Evolutionary conservation across 108 stramenopile genomes (phyloP).

Genomic region (Nitzschia inconspicua): DNA sequence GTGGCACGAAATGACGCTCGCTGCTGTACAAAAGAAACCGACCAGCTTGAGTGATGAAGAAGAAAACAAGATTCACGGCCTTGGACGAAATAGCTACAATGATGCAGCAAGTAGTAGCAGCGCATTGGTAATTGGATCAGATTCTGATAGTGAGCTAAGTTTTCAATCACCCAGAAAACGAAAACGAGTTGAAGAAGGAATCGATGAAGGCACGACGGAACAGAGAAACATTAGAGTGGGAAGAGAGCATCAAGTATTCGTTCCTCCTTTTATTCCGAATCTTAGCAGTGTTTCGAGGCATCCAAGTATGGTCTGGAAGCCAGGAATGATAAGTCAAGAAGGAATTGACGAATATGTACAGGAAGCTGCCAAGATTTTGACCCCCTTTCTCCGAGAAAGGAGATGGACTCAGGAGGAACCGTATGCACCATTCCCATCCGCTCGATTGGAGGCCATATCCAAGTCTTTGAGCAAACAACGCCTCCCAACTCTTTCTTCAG

Average conservation of each 20-base stretch:
- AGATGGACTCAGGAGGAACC: conserved; percentile 29
- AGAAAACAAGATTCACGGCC: not conserved
- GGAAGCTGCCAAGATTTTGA: conserved; percentile 41
- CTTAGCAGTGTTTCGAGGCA: conserved; percentile 22
- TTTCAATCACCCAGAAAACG: conserved; percentile 19
- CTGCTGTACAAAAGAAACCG: not conserved
- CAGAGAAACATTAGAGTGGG: conserved; percentile 71
- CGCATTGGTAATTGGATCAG: not conserved
- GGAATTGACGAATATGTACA: conserved; percentile 40
- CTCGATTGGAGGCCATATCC: conserved; percentile 22
- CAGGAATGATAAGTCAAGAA: conserved; percentile 29
- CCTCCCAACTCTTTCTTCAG: conserved; percentile 31
- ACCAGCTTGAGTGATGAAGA: not conserved
- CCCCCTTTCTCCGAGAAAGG: conserved; percentile 35
- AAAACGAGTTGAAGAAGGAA: conserved; percentile 17
- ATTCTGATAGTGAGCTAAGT: not conserved
- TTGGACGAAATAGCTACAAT: not conserved
- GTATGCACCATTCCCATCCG: conserved; percentile 41
- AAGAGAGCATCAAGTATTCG: conserved; percentile 54
- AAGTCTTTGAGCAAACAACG: conserved; percentile 7
- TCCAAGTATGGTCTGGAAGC: conserved; percentile 66
- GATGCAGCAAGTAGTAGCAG: not conserved
- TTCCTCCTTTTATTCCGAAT: conserved; percentile 42
- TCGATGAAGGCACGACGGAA: conserved; percentile 47
- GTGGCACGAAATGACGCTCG: conserved; percentile 11